Evolutionary conservation across 169 alveolate species (phyloP).

Genomic region (Plasmodium billcollinsi): DNA sequence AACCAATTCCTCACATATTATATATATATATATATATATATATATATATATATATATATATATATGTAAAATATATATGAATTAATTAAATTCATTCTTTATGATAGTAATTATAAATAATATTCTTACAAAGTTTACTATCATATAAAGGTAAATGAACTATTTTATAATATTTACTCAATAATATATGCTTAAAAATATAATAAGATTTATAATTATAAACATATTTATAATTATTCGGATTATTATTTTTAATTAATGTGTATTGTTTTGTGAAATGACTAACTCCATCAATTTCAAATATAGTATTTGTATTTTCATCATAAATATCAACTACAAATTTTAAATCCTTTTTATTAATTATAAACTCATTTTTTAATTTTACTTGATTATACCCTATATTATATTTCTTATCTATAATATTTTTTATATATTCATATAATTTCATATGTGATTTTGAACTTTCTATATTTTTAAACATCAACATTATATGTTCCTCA

Average conservation of each 20-base stretch:
- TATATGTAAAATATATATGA: too few species aligned
- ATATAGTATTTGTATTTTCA: slow-evolving; percentile 63
- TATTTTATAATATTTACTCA: slow-evolving; percentile 52
- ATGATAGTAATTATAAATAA: slow-evolving; percentile 27
- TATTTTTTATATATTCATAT: slow-evolving; percentile 59
- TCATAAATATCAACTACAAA: slow-evolving; percentile 75
- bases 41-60: too few species aligned
- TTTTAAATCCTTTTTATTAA: slow-evolving; percentile 28
- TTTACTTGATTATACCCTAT: not conserved
- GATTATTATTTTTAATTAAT: slow-evolving; percentile 7
- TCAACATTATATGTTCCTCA: slow-evolving; percentile 34
- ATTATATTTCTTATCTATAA: slow-evolving; percentile 25
- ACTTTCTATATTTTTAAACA: slow-evolving; percentile 31
- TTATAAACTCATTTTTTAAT: slow-evolving; percentile 59
- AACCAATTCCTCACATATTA: too few species aligned
- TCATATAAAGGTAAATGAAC: slow-evolving; percentile 56
- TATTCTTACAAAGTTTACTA: slow-evolving; percentile 38
- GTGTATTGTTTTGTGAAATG: slow-evolving; percentile 66
- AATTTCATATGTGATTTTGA: slow-evolving; percentile 68
- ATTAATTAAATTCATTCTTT: not conserved
- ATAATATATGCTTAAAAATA: slow-evolving; percentile 62
- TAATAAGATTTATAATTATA: slow-evolving; percentile 71
- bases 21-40: too few species aligned
- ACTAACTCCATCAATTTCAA: slow-evolving; percentile 65
- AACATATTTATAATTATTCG: slow-evolving; percentile 10